Evolutionary conservation across 2,329 filamentous ascomycete species (phyloP), one percentile per base, ranked within the genome.

Genomic region (Arthrobotrys pseudoclavata): DNA sequence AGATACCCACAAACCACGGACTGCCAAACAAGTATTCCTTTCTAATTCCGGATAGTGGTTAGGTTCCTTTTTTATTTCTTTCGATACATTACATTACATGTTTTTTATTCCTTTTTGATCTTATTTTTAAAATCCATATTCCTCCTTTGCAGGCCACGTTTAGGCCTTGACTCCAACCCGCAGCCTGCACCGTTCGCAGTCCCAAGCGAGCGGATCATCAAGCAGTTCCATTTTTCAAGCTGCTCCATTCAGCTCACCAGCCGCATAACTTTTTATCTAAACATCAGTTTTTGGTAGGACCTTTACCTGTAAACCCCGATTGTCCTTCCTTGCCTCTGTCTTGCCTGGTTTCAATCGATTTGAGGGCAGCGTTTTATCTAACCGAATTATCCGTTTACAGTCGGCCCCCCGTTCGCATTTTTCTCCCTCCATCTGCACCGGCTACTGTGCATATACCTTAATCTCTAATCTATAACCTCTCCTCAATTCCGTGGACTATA

Each of bases 1-100:
- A 69, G 63, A 76, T 76, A 76, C 64, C 71, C 71, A 76, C 71
- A 76, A 76, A 69, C 71, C 71, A 76, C 64, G 71, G 68, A 69
- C 71, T 76, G 71, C 57, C 71, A 69, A 76, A 61, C 71, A 76
- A 76, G 64, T 76, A 69, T 57, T 75, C 68, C 60, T 76, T 76
- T 76, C 71, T 76, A 76, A 76, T 76, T 76, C 71, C 47, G 71
- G 71, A 76, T 69, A 76, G 71, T 69, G 71, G 64, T 76, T 61
- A 47, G 67, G 37, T 50, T 63, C 47, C 24, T 31, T 50, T 67
- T 76, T 69, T 75, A 61, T 63, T 62, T 69, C 62, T 53, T 76
- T 69, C 63, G 47, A 76, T 67, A 68, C 52, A 55, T 53, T 76
- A 66, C 63, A 37, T 69, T 67, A 68, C 52, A 55, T 60, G 20